Percentiles rank a stretch among this genome's conserved stretches.
Evolutionary conservation across 2,329 filamentous ascomycete species (phyloP).

Genomic region (Paramyrothecium sp.): DNA sequence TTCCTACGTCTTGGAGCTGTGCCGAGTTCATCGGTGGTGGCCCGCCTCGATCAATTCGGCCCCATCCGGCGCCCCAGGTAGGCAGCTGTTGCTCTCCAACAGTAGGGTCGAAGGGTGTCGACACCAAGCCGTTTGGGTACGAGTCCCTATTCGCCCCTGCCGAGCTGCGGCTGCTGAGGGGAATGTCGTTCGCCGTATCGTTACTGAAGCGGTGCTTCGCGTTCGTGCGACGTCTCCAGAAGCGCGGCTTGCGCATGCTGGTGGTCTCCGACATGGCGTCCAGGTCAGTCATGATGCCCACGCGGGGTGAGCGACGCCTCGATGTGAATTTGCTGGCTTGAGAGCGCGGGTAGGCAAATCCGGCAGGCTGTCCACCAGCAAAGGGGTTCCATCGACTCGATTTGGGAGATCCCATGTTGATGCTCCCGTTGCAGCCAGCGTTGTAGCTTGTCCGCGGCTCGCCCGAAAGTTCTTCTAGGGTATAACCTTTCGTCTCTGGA

Average conservation of each 20-base stretch:
- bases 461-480: constrained; percentile 68
- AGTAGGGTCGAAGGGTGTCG: background rate
- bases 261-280: constrained; percentile 29
- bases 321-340: constrained; percentile 20
- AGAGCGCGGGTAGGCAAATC: constrained; percentile 44
- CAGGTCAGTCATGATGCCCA: constrained; percentile 44
- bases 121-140: background rate
- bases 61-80: constrained; percentile 26
- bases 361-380: constrained; percentile 47
- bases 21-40: constrained; percentile 12
- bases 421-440: constrained; percentile 49
- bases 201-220: constrained; percentile 20
- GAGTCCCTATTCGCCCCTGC: constrained; percentile 7
- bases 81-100: constrained; percentile 11
- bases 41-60: constrained; percentile 25
- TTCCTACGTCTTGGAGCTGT: constrained; percentile 12
- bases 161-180: constrained; percentile 27
- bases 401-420: constrained; percentile 30
- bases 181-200: constrained; percentile 27
- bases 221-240: constrained; percentile 27
- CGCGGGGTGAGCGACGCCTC: constrained; percentile 26
- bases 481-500: constrained; percentile 73
- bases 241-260: constrained; percentile 18
- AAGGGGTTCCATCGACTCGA: constrained; percentile 44
- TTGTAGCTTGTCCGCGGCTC: constrained; percentile 62